Evolutionary conservation across 225 moss, liverwort and hornwort genomes (phyloP).

Genomic region (Antitrichia curtipendula): DNA sequence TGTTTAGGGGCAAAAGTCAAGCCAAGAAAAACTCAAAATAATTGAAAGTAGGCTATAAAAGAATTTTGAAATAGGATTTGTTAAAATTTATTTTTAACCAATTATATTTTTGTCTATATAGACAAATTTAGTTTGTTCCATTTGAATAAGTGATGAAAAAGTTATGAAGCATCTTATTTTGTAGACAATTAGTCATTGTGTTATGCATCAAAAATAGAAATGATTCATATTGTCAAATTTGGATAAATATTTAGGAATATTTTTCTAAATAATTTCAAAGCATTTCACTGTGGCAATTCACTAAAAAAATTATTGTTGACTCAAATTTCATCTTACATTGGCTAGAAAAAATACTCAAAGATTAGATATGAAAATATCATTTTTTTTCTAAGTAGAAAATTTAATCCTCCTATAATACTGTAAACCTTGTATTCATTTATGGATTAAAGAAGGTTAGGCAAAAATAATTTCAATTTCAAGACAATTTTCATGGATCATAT

Average conservation of each 20-base stretch:
- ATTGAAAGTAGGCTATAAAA: no score
- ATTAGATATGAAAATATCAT: background rate
- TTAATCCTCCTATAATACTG: background rate
- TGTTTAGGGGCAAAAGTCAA: no score
- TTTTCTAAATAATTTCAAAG: background rate
- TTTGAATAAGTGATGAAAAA: no score
- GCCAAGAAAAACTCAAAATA: no score
- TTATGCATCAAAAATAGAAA: background rate
- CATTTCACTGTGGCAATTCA: background rate
- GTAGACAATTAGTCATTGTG: background rate
- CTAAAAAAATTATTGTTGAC: background rate
- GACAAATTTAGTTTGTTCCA: no score
- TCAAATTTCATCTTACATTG: background rate
- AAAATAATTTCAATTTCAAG: background rate
- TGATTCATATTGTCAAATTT: background rate
- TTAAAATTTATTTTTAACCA: no score
- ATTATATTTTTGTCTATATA: no score
- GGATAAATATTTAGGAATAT: background rate
- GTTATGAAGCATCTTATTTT: no score
- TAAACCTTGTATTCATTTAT: background rate
- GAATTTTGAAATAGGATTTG: no score
- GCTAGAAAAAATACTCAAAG: background rate
- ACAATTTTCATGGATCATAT: fast-evolving
- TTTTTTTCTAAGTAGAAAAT: background rate
- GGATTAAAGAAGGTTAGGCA: background rate